Conservation (phyloP, 2,329 filamentous ascomycete species). For the Fusarium pseudonygamai region DNA sequence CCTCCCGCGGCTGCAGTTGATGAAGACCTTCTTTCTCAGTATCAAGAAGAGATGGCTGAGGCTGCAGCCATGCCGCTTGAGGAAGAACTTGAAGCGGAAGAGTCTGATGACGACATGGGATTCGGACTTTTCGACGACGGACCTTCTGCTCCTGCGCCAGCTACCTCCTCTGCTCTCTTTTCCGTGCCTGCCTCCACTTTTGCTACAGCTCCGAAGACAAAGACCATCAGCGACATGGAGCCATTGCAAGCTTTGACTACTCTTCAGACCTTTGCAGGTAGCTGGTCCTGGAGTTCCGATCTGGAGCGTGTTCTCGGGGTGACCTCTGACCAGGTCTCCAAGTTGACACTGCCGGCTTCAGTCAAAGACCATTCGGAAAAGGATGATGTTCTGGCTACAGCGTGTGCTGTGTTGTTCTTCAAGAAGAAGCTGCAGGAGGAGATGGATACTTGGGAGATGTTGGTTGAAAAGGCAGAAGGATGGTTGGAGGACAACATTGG, state of each 20-base stretch:
- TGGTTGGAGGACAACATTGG: conserved; percentile 54
- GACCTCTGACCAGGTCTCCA: not conserved
- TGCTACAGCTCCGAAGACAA: not conserved
- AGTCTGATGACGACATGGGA: not conserved
- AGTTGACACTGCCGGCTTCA: conserved; percentile 4
- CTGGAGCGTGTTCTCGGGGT: conserved; percentile 45
- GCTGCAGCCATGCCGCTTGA: not conserved
- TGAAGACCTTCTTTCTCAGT: not conserved
- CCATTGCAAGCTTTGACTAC: conserved; percentile 54
- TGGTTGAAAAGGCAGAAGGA: conserved; percentile 66
- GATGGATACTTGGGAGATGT: conserved; percentile 70
- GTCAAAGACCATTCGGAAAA: not conserved
- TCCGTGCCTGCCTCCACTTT: not conserved
- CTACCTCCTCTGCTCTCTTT: not conserved
- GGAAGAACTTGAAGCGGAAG: not conserved
- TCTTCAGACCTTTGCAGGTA: conserved; percentile 57
- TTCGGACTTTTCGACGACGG: not conserved
- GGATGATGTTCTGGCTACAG: conserved; percentile 41
- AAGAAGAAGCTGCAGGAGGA: conserved; percentile 55
- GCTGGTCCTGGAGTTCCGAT: conserved; percentile 44
- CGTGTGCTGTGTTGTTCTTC: conserved; percentile 50
- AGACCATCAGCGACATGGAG: not conserved
- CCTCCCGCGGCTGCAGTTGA: not conserved
- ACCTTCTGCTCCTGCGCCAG: not conserved
- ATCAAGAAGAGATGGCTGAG: not conserved